Evolutionary conservation across 2,329 filamentous ascomycete genomes (phyloP), one percentile per base, ranked within the genome.

Genomic region (Stagonosporopsis vannaccii): DNA sequence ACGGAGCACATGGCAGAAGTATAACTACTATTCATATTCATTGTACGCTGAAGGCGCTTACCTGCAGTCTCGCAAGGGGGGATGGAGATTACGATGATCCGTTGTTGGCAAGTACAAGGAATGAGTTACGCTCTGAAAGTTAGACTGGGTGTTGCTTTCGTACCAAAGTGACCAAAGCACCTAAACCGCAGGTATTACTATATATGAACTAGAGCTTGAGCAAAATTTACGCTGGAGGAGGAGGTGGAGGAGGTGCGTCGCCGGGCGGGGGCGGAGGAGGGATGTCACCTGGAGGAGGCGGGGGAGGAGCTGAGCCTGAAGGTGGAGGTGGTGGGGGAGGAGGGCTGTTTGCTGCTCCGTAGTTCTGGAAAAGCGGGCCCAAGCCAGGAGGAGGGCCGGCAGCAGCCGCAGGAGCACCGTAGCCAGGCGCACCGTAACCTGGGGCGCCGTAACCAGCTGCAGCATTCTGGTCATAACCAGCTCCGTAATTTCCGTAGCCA

Each of bases 351-450:
- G 75, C 80, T 61, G 78, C 79, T 35, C 84, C 80, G 60, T 86
- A 90, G 68, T 88, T 87, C 74, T 90, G 86, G 67, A 90, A 87
- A 56, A 91, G 80, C 42, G 86, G 84, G 70, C 84, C 87, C 58
- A 89, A 79, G 36, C 85, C 85, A 58, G 84, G 73, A 47, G 73
- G 73, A 52, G 73, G 82, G 39, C 78, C 58, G 79, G 68, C 54
- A 82, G 67, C 85, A 47, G 73, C 61, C 35, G 69, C 63, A 50
- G 77, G 73, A 56, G 66, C 68, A 30, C 77, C 78, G 54, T 77
- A 76, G 11, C 77, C 76, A 62, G 71, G 72, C 41, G 78, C 79
- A 58, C 79, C 74, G 36, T 74, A 74, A 56, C 84, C 71, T 22
- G 70, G 69, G 50, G 70, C 67, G 55, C 62, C 66, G 46, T 70